Evolutionary conservation across 169 alveolate species (phyloP), one percentile per base, ranked within the genome.

Genomic region (Eimeria mitis): DNA sequence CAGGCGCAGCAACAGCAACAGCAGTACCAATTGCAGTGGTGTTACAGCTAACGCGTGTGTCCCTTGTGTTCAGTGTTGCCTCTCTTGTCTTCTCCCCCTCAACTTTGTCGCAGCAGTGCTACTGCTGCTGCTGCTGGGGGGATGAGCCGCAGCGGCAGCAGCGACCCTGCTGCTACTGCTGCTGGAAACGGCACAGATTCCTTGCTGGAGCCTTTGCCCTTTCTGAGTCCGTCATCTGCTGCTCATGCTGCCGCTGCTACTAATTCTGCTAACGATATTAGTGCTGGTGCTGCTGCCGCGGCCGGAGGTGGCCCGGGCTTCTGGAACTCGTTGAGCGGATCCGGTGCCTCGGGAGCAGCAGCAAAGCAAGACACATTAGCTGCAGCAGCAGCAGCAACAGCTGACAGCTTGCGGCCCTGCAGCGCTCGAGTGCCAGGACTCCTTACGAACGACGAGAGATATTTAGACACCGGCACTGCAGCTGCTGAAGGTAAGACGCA

Each of bases 331-430:
- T 40, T 76, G 6, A 28, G 65, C 40, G 88, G 61, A 40, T 13
- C 19, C 88, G 14, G 63, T 44, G 56, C 59, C 21, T 19, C 88
- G 49, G 37, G 63, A 40, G 88, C 63, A 42, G 63, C 88, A 76
- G 88, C 88, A 19, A n/a, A 13, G 34, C 87, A 37, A 76, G 63
- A 21, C 11, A 65, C 68, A 28, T 71, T 73, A 21, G 56, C 68
- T 8, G 71, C 89, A 47, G 89, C 89, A 47, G 73, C 89, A 52
- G 89, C 73, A 81, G 89, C 89, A 44, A 28, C 79, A 1, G 47
- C 49, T 11, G 47, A 70, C 49, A n/a, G 23, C 47, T 70, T 34
- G 28, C 47, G 79, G 47, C 16, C 28, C 49, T 8, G 79, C 21
- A 31, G 47, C 79, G n/a, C 68, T 7, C 21, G 31, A 28, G 2